Evolutionary conservation across 768 basidiomycete species (phyloP).

Genomic region (Hericium alpestre): DNA sequence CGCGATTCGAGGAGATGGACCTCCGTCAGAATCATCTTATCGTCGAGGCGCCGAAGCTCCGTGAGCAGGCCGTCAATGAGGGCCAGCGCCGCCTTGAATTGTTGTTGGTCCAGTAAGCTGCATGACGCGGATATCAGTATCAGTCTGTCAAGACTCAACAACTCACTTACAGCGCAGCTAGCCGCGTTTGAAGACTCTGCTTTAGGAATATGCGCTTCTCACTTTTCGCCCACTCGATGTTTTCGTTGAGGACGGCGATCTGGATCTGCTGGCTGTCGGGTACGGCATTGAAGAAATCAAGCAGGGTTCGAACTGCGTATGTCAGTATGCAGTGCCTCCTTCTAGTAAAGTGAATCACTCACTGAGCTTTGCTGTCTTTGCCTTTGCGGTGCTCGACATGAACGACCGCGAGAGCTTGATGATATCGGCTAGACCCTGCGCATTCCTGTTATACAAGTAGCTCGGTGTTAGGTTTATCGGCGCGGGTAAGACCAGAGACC

Average conservation of each 20-base stretch:
- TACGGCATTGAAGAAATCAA: constrained; percentile 78
- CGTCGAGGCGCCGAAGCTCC: constrained; percentile 87
- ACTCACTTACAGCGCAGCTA: constrained; percentile 54
- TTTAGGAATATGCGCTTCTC: constrained; percentile 95
- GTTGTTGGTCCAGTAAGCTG: constrained; percentile 65
- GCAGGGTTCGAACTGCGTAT: constrained; percentile 74
- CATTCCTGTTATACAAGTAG: constrained; percentile 46
- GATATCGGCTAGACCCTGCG: constrained; percentile 73
- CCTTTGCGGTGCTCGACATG: constrained; percentile 92
- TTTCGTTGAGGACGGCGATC: constrained; percentile 78
- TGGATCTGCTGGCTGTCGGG: constrained; percentile 67
- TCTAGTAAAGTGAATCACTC: constrained; percentile 17
- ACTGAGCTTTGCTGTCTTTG: constrained; percentile 96
- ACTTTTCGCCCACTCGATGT: constrained; percentile 82
- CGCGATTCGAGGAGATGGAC: constrained; percentile 90
- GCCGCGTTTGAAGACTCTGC: constrained; percentile 83
- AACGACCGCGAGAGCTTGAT: constrained; percentile 72
- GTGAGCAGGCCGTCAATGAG: constrained; percentile 82
- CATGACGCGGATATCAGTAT: constrained; percentile 4
- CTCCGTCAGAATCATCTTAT: constrained; percentile 96
- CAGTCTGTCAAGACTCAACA: neutral
- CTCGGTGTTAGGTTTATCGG: neutral
- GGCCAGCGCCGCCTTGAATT: constrained; percentile 68
- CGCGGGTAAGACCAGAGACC: constrained; percentile 17
- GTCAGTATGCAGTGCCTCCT: neutral